Evolutionary conservation across 805 yeast species (phyloP), one percentile per base, ranked within the genome.

Genomic region (Wickerhamomyces sydowiorum): DNA sequence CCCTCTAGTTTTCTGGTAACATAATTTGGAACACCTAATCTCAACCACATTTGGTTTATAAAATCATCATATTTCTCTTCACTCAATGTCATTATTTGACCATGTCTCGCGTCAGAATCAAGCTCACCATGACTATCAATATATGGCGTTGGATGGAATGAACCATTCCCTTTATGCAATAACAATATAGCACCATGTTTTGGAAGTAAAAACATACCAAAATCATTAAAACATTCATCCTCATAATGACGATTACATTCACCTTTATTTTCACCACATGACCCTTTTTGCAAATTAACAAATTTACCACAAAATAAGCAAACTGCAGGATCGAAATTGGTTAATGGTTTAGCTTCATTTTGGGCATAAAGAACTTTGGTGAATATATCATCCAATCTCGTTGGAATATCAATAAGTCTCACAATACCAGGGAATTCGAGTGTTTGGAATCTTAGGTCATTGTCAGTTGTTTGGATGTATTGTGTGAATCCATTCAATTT

Each of bases 61-160:
- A 90, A 72, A 33, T 80, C 77, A 19, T 80, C 78, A 54, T 88
- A 91, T 40, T 86, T 70, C 4, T 65, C 63, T 33, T 65, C 61
- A 60, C 79, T 78, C 43, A 93, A 66, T 46, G 72, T 79, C 41
- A 90, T 76, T 0, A 95, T 86, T 40, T 88, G 76, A 1, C 82
- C 82, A 37, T 80, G 78, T 44, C 78, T 84, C 49, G 78, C 68
- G 39, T 82, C 90, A 34, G 80, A 82, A 38, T 90, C 88, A 14
- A 80, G 62, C 54, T 90, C 97, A 1, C 97, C 97, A 59, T 88
- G 95, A 28, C 72, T 72, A 58, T 90, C 96, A 28, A 86, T 63
- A 56, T 81, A 91, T 0, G 98, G 98, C 3, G 95, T 83, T 27
- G 79, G 80, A 46, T 77, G 72, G 59, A 91, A 91, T 1, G 96